Percentiles rank a stretch among this genome's conserved stretches.
These are phyloP conservation scores for Peronosclerospora sorghi DNA, from an alignment of 352 stramenopile species.

Conservation along the genomic window DNA sequence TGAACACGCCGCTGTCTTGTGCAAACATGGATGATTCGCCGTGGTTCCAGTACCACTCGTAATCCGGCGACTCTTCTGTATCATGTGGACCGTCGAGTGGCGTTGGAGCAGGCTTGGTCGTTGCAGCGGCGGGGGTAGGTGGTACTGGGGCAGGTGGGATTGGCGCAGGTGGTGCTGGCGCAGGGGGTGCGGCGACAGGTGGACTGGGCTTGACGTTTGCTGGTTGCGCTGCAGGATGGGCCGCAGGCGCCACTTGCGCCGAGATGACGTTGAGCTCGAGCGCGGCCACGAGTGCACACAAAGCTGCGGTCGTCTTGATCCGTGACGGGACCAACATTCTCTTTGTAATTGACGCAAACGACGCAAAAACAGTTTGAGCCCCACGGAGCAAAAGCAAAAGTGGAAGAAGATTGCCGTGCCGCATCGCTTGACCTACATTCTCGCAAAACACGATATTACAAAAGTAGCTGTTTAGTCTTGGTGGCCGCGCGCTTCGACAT, in stretches of 20 bases:
- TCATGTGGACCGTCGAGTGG: conserved; percentile 10
- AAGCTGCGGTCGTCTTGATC: conserved; percentile 10
- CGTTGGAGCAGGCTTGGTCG: background rate
- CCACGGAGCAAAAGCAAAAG: conserved; percentile 12
- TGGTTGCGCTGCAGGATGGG: background rate
- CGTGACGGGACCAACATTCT: conserved; percentile 17
- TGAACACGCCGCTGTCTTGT: conserved; percentile 37
- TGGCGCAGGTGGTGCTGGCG: background rate
- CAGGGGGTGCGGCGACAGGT: background rate
- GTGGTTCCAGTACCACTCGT: conserved; percentile 68
- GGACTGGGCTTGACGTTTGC: background rate
- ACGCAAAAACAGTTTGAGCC: conserved; percentile 2
- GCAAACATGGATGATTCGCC: conserved; percentile 37
- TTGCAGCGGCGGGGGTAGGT: no score
- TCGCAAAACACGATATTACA: conserved; percentile 5
- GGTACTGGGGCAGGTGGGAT: no score
- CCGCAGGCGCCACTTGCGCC: conserved; percentile 1
- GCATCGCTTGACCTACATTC: conserved; percentile 6
- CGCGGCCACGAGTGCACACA: conserved; percentile 14
- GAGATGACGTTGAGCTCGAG: conserved; percentile 10
- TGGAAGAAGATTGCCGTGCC: conserved; percentile 1
- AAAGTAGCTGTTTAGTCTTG: conserved; percentile 1
- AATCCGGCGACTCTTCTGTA: conserved; percentile 12
- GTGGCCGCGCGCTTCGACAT: background rate
- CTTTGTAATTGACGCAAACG: background rate